These are phyloP conservation scores for Trametes sanguinea DNA, from an alignment of 768 basidiomycete species.

Conservation along the genomic window DNA sequence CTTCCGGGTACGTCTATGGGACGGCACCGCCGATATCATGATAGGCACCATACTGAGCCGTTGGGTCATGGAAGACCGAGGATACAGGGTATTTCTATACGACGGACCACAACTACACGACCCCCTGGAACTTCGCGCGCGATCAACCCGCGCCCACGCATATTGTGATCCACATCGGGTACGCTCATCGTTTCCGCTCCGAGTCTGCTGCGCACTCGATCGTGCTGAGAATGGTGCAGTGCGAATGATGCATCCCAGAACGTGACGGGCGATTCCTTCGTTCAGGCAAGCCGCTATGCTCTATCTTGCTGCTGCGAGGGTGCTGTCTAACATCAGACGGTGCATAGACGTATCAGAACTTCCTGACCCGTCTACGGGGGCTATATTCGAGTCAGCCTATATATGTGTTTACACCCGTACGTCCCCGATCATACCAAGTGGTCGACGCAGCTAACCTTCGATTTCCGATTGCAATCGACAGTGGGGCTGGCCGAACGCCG, in stretches of 20 bases:
- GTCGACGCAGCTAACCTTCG: background rate
- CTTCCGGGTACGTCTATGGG: slow-evolving; percentile 40
- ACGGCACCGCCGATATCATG: too few species aligned
- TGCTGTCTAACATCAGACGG: too few species aligned
- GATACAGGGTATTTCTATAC: slow-evolving; percentile 57
- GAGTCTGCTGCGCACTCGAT: background rate
- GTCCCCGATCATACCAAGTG: slow-evolving; percentile 7
- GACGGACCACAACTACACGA: slow-evolving; percentile 59
- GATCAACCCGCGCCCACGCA: slow-evolving; percentile 52
- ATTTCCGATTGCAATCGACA: slow-evolving; percentile 16
- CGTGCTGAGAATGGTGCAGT: slow-evolving; percentile 28
- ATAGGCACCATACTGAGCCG: too few species aligned
- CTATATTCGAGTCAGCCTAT: slow-evolving; percentile 49
- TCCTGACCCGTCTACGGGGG: slow-evolving; percentile 46
- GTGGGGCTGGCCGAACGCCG: slow-evolving; percentile 61
- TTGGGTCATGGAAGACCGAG: slow-evolving; percentile 44
- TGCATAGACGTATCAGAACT: slow-evolving; percentile 43
- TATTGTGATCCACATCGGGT: slow-evolving; percentile 60
- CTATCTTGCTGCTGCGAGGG: background rate
- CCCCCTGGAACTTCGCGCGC: slow-evolving; percentile 54
- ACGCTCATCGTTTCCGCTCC: slow-evolving; percentile 7
- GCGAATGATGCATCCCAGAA: slow-evolving; percentile 59
- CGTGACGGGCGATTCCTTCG: slow-evolving; percentile 46
- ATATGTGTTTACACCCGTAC: slow-evolving; percentile 55
- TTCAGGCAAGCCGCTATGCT: slow-evolving; percentile 35